phyloP scores from a whole-genome alignment of 352 stramenopile genomes.

The Globisporangium nagaii region DNA sequence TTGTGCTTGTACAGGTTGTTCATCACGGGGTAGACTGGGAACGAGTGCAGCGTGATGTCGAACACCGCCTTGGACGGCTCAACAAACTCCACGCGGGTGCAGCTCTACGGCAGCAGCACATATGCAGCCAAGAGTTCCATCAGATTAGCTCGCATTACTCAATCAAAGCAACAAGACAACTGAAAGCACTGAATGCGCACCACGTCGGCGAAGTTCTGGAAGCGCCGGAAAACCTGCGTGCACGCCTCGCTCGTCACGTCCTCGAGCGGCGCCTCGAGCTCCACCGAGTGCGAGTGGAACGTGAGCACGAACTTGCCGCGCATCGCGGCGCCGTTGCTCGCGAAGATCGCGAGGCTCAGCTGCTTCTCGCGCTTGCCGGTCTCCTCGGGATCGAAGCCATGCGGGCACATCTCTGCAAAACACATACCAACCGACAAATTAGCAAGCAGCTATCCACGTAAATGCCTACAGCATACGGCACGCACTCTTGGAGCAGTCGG shows the following conservation, averaged over 20 bases:
- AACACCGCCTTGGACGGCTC: constrained; percentile 26
- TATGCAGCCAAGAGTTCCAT: too few relatives aligned
- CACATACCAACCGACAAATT: background rate
- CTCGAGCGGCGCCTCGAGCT: constrained; percentile 50
- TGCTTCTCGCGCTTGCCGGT: constrained; percentile 39
- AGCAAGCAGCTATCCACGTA: too few relatives aligned
- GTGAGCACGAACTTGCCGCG: constrained; percentile 44
- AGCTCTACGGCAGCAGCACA: constrained; percentile 18
- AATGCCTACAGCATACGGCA: too few relatives aligned
- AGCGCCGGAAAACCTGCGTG: constrained; percentile 53
- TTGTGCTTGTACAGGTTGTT: constrained; percentile 73
- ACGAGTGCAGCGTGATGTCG: constrained; percentile 57
- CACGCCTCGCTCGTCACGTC: constrained; percentile 53
- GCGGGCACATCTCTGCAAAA: constrained; percentile 58
- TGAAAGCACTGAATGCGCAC: too few relatives aligned
- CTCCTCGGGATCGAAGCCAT: constrained; percentile 51
- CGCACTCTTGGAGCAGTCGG: constrained; percentile 63
- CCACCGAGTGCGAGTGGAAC: constrained; percentile 66
- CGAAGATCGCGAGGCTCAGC: constrained; percentile 33
- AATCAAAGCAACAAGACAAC: too few relatives aligned
- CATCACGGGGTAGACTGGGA: constrained; percentile 70
- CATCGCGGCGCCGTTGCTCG: constrained; percentile 11
- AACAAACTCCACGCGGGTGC: constrained; percentile 27
- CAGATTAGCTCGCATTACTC: too few relatives aligned
- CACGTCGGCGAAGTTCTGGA: constrained; percentile 64